A percentile compares a stretch with the other conserved stretches of the same genome.
Conservation (phyloP, 371 early-diverging fungal species). For the Syncephalastrum monosporum region DNA sequence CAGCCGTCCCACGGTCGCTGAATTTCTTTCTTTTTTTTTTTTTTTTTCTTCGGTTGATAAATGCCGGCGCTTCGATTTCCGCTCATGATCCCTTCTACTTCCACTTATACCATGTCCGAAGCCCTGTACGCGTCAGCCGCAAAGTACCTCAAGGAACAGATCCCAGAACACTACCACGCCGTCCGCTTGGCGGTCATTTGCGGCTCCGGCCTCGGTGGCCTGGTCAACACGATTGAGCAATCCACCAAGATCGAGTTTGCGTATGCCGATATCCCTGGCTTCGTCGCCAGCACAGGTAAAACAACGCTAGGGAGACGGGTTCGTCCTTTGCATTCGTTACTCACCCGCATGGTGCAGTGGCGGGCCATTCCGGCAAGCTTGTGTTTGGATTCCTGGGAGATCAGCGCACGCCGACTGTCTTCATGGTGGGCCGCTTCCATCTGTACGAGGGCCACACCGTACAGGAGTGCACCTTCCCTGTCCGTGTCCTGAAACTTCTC, state of each 20-base stretch:
- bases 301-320: background rate
- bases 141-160: conserved; percentile 20
- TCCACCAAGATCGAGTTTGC: conserved; percentile 56
- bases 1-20: too few relatives aligned
- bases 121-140: conserved; percentile 26
- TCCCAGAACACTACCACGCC: conserved; percentile 37
- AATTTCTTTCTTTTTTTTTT: too few relatives aligned
- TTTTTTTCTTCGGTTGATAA: too few relatives aligned
- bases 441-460: conserved; percentile 85
- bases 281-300: conserved; percentile 82
- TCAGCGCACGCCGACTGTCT: conserved; percentile 65
- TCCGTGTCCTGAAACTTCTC: conserved; percentile 84
- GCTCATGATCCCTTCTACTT: too few relatives aligned
- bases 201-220: conserved; percentile 89
- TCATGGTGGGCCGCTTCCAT: conserved; percentile 90
- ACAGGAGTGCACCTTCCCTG: conserved; percentile 80
- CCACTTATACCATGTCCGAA: conserved; percentile 18
- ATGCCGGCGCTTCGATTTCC: too few relatives aligned
- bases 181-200: conserved; percentile 84
- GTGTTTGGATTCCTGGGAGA: conserved; percentile 86
- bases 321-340: background rate
- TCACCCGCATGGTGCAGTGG: conserved; percentile 44
- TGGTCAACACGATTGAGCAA: conserved; percentile 75
- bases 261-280: conserved; percentile 88
- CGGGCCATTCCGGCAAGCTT: conserved; percentile 90